Evolutionary conservation across 2,329 filamentous ascomycete species (phyloP).

Genomic region (Curvularia eragrostidis): DNA sequence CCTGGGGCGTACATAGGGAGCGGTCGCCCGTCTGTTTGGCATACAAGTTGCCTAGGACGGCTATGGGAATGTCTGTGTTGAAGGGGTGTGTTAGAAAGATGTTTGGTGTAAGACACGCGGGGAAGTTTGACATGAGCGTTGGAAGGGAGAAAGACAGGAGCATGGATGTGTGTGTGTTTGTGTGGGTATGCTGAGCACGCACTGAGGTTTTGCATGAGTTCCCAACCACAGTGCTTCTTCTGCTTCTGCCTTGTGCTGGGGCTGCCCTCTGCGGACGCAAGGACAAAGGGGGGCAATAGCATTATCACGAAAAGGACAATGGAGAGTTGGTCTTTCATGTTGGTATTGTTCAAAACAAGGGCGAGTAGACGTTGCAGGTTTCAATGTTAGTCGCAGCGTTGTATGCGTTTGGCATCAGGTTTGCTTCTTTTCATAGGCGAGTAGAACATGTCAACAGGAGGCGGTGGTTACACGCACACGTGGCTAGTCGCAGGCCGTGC

Average conservation of each 20-base stretch:
- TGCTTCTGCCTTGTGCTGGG: neutral
- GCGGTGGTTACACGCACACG: constrained; percentile 15
- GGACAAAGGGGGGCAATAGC: neutral
- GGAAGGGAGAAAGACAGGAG: neutral
- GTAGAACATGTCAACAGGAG: neutral
- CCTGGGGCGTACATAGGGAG: constrained; percentile 14
- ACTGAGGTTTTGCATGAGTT: constrained; percentile 21
- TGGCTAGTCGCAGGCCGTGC: constrained; percentile 17
- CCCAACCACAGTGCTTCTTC: constrained; percentile 16
- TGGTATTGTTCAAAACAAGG: neutral
- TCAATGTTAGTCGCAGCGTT: neutral
- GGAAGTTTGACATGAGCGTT: neutral
- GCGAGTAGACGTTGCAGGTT: neutral
- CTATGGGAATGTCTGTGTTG: constrained; percentile 18
- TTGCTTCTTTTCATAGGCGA: constrained; percentile 4
- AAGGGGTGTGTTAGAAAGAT: neutral
- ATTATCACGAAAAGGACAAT: neutral
- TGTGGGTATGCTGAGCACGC: neutral
- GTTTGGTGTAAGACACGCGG: neutral
- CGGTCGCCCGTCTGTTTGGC: constrained; percentile 22
- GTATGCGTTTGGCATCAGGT: constrained; percentile 1
- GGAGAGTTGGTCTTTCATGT: neutral
- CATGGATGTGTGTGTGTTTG: neutral
- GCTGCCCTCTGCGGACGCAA: neutral
- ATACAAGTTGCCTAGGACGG: constrained; percentile 17